Evolutionary conservation across 1,284 basidiomycete species (phyloP).

Genomic region (Sanghuangporus baumii): DNA sequence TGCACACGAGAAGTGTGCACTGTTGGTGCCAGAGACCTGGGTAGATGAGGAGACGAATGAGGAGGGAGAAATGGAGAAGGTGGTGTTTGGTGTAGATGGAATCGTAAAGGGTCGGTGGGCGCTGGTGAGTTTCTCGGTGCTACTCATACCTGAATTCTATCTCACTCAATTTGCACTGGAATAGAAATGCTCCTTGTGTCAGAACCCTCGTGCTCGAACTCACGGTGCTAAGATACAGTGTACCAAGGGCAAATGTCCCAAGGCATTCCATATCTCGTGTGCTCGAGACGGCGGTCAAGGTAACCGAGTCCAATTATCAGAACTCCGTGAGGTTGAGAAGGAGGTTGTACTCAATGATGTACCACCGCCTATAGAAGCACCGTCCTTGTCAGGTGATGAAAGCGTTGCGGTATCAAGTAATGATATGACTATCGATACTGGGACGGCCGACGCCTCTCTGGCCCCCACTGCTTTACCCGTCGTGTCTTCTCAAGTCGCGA

Average conservation of each 20-base stretch:
- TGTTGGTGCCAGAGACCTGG: conserved; percentile 81
- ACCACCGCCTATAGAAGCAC: neutral
- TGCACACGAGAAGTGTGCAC: conserved; percentile 76
- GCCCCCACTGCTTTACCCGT: neutral
- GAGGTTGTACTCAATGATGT: conserved; percentile 60
- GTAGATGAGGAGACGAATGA: conserved; percentile 59
- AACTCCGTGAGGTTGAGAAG: conserved; percentile 68
- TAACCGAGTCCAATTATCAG: conserved; percentile 51
- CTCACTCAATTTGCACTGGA: conserved; percentile 12
- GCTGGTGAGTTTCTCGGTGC: conserved; percentile 51
- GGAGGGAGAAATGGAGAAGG: conserved; percentile 39
- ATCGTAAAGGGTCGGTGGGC: conserved; percentile 90
- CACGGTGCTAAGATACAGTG: conserved; percentile 94
- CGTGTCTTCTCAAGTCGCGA: neutral
- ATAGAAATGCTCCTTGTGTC: conserved; percentile 86
- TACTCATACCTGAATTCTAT: neutral
- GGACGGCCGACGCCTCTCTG: neutral
- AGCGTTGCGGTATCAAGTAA: neutral
- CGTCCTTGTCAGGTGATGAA: neutral
- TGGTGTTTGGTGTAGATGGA: conserved; percentile 76
- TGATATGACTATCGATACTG: neutral
- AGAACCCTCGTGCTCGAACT: conserved; percentile 55
- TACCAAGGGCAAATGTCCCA: conserved; percentile 88
- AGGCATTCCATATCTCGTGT: conserved; percentile 92
- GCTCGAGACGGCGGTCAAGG: conserved; percentile 52